A percentile compares a stretch with the other conserved stretches of the same genome.
Conservation (phyloP, 345 rosid species). For the Conringia planisiliqua region DNA sequence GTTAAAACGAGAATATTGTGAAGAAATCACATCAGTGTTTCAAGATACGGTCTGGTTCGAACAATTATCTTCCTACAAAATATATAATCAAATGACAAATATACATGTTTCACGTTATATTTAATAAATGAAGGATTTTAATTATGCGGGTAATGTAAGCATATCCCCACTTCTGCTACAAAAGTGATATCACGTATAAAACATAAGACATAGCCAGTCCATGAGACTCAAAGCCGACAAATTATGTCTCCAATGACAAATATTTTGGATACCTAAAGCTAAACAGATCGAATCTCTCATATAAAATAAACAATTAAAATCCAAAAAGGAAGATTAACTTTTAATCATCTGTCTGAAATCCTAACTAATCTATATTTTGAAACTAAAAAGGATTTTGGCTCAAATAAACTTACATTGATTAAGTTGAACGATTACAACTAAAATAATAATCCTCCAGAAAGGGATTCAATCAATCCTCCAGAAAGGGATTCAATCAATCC, state of each 20-base stretch:
- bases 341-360: slow-evolving; percentile 14
- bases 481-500: too few relatives aligned
- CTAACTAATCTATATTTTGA: slow-evolving; percentile 13
- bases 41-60: neutral
- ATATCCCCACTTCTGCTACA: slow-evolving; percentile 9
- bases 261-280: slow-evolving; percentile 23
- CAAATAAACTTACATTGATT: neutral
- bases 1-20: neutral
- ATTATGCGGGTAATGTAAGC: neutral
- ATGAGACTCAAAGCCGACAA: slow-evolving; percentile 15
- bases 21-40: neutral
- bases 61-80: neutral
- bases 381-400: neutral
- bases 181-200: slow-evolving; percentile 1
- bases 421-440: neutral
- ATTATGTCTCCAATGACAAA: slow-evolving; percentile 16
- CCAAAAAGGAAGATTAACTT: slow-evolving; percentile 21
- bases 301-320: slow-evolving; percentile 4
- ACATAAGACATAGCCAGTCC: slow-evolving; percentile 20
- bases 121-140: neutral
- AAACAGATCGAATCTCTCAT: slow-evolving; percentile 9
- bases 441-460: neutral
- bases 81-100: neutral
- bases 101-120: neutral
- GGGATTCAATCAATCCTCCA: too few relatives aligned